These are phyloP conservation scores for Crithidia thermophila DNA, from an alignment of 208 protist species.

Conservation along the genomic window DNA sequence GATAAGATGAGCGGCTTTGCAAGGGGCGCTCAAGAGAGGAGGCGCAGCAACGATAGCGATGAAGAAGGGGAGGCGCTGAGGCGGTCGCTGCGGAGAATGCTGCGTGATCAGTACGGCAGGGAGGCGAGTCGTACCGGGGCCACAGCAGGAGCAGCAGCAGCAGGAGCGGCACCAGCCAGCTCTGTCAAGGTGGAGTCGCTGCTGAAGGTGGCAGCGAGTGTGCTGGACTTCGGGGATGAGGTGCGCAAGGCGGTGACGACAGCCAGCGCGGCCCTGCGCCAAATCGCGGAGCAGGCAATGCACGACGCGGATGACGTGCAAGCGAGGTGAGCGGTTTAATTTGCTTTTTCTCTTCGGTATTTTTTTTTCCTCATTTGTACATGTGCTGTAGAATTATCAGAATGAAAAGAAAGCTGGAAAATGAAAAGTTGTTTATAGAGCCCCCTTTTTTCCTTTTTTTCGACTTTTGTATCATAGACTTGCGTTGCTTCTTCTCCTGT, in stretches of 20 bases:
- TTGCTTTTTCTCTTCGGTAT: background rate
- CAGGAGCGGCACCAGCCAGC: background rate
- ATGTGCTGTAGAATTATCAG: background rate
- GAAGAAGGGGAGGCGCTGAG: background rate
- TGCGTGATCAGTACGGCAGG: slow-evolving; percentile 32
- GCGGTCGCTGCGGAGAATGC: background rate
- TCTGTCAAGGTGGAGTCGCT: slow-evolving; percentile 27
- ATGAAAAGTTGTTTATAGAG: no score
- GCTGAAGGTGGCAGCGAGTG: slow-evolving; percentile 63
- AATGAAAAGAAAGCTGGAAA: no score
- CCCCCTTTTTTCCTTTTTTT: no score
- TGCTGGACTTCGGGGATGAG: slow-evolving; percentile 78
- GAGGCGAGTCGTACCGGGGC: background rate
- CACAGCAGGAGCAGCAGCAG: background rate
- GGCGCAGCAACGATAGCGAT: slow-evolving; percentile 1
- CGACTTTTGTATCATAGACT: no score
- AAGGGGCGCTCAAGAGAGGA: background rate
- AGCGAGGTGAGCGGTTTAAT: background rate
- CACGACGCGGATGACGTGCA: slow-evolving; percentile 16
- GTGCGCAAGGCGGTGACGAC: slow-evolving; percentile 55
- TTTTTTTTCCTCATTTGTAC: background rate
- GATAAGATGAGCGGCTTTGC: background rate
- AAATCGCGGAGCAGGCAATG: slow-evolving; percentile 38
- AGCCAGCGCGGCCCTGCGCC: slow-evolving; percentile 42
- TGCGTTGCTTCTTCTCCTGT: no score